A percentile compares a stretch with the other conserved stretches of the same genome.
These are phyloP conservation scores for Groenewaldozyma auringiensis DNA, from an alignment of 1,139 yeast genomes.

Conservation along the genomic window DNA sequence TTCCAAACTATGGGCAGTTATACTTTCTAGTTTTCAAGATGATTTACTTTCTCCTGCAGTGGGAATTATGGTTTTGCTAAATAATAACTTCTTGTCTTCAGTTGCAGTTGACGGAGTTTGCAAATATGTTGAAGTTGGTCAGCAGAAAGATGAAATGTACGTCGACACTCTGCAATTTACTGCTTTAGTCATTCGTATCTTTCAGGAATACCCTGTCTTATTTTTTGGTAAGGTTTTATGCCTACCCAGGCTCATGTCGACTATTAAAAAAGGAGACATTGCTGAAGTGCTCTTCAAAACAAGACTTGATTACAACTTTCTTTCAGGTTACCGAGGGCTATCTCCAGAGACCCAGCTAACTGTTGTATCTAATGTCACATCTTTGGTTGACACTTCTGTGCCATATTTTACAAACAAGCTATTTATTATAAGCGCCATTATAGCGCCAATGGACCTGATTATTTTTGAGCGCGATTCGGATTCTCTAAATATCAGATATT, in stretches of 20 bases:
- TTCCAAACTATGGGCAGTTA: background rate
- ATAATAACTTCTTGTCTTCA: background rate
- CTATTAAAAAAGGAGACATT: background rate
- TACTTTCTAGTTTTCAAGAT: too few relatives aligned
- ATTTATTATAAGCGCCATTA: background rate
- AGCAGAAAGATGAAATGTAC: background rate
- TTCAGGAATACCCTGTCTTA: background rate
- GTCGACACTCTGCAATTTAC: background rate
- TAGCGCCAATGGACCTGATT: slow-evolving; percentile 3
- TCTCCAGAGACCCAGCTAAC: background rate
- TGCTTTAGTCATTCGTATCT: background rate
- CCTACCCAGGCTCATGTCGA: background rate
- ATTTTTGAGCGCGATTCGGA: background rate
- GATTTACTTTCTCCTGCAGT: background rate
- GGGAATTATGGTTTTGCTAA: background rate
- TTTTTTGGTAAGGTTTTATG: background rate
- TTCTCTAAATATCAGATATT: background rate
- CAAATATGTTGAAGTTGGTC: background rate
- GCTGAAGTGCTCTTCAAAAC: background rate
- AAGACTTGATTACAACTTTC: background rate
- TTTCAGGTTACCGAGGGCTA: background rate
- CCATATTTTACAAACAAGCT: background rate
- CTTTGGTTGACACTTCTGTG: background rate
- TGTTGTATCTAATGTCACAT: background rate
- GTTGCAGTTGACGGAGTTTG: background rate